Percentiles rank a stretch among this genome's conserved stretches.
phyloP scores from a whole-genome alignment of 257 asterid genomes.

The Rehmannia glutinosa region DNA sequence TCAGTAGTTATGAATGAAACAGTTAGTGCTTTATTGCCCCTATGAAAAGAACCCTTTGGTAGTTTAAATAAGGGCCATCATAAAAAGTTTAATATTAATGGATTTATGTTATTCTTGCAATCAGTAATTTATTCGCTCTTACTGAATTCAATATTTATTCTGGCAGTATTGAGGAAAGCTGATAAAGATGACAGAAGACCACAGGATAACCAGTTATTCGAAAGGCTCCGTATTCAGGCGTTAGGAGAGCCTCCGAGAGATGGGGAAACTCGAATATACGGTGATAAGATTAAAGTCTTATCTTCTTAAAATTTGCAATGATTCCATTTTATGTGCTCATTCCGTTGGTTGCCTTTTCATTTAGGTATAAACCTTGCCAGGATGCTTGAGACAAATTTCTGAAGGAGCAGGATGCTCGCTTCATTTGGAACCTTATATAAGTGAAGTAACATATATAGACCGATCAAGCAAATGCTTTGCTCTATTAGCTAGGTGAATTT shows the following conservation, averaged over 20 bases:
- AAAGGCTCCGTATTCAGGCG: slow-evolving; percentile 76
- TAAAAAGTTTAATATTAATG: not conserved
- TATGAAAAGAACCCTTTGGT: not conserved
- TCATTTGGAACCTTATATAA: slow-evolving; percentile 87
- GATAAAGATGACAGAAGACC: slow-evolving; percentile 96
- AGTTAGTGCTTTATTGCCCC: not conserved
- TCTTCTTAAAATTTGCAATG: not conserved
- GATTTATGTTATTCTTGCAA: not conserved
- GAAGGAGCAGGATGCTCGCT: slow-evolving; percentile 86
- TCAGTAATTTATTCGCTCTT: not conserved
- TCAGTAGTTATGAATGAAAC: not conserved
- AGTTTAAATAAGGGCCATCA: not conserved
- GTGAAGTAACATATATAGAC: slow-evolving; percentile 53
- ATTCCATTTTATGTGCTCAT: slow-evolving; percentile 10
- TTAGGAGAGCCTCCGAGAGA: slow-evolving; percentile 80
- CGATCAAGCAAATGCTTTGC: slow-evolving; percentile 59
- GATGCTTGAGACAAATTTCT: slow-evolving; percentile 96
- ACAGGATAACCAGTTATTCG: slow-evolving; percentile 74
- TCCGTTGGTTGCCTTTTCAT: slow-evolving; percentile 3
- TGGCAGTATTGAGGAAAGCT: slow-evolving; percentile 72
- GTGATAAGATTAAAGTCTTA: slow-evolving; percentile 33
- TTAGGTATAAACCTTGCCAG: slow-evolving; percentile 91
- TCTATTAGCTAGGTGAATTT: slow-evolving; percentile 74
- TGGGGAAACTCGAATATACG: slow-evolving; percentile 90
- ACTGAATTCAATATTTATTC: slow-evolving; percentile 14